A percentile compares a stretch with the other conserved stretches of the same genome.
Conservation (phyloP, 306 rosid genomes). For the Crotalaria pallida region DNA sequence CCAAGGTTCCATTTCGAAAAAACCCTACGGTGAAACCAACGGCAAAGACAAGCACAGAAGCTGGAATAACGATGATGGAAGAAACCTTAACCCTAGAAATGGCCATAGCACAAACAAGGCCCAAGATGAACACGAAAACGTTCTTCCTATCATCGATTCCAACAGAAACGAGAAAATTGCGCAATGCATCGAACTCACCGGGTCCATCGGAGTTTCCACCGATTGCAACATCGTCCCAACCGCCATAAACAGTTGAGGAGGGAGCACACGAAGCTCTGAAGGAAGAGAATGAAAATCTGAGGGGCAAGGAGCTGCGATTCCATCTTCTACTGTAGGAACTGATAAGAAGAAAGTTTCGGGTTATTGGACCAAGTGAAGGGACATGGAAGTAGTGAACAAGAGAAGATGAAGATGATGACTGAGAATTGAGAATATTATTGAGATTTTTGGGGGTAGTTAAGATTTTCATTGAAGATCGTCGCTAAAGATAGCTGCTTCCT, state of each 20-base stretch:
- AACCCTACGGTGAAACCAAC: conserved; percentile 67
- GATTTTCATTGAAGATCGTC: conserved; percentile 40
- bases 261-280: conserved; percentile 37
- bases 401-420: conserved; percentile 19
- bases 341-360: conserved; percentile 16
- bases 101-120: conserved; percentile 74
- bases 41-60: conserved; percentile 63
- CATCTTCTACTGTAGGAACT: conserved; percentile 26
- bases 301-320: conserved; percentile 19
- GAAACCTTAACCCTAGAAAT: conserved; percentile 83
- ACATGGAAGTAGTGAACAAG: conserved; percentile 29
- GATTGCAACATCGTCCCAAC: conserved; percentile 69
- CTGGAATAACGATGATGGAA: conserved; percentile 69
- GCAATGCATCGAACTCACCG: conserved; percentile 56
- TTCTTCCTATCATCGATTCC: conserved; percentile 66
- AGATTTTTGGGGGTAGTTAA: conserved; percentile 27
- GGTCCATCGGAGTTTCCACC: conserved; percentile 23
- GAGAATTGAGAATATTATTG: conserved; percentile 21
- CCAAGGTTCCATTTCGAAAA: conserved; percentile 43
- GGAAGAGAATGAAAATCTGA: conserved; percentile 27
- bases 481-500: too few species aligned
- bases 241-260: conserved; percentile 46
- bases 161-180: conserved; percentile 51
- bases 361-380: conserved; percentile 27
- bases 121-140: conserved; percentile 53